Conservation (phyloP, 2,329 filamentous ascomycete species). For the Phaeophleospora eucalypticola region DNA sequence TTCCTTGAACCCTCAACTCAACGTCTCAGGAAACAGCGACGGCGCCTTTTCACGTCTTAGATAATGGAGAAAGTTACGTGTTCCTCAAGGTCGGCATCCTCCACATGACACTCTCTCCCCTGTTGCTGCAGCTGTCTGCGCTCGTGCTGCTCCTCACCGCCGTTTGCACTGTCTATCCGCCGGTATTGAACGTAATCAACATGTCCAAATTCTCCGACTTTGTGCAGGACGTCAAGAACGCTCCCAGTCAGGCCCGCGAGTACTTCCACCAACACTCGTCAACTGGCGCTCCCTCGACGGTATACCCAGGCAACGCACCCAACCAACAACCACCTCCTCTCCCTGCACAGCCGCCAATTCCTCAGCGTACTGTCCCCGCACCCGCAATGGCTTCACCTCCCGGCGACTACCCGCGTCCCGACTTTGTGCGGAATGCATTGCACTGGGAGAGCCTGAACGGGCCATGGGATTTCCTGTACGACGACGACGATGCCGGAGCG, state of each 20-base stretch:
- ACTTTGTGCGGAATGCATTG: slow-evolving; percentile 55
- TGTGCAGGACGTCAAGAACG: neutral
- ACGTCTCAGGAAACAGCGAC: neutral
- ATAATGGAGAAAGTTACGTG: too few species aligned
- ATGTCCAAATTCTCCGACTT: neutral
- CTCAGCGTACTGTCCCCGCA: slow-evolving; percentile 3
- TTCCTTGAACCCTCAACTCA: neutral
- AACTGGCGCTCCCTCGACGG: neutral
- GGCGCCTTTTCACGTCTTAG: too few species aligned
- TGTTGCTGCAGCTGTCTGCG: too few species aligned
- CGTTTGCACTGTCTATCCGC: too few species aligned
- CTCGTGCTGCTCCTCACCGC: too few species aligned
- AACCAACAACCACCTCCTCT: slow-evolving; percentile 1
- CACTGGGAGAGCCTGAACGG: slow-evolving; percentile 61
- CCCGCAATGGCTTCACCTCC: slow-evolving; percentile 11
- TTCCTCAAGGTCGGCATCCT: too few species aligned
- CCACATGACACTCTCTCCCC: neutral
- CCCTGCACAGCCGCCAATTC: slow-evolving; percentile 6
- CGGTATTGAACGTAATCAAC: neutral
- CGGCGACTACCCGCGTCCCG: slow-evolving; percentile 57
- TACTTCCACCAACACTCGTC: neutral
- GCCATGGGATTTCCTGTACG: slow-evolving; percentile 54
- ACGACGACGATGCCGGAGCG: slow-evolving; percentile 59
- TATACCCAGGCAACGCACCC: neutral
- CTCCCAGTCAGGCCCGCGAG: neutral